These are phyloP conservation scores for Plasmodium fragile DNA, from an alignment of 169 alveolate species.

Conservation along the genomic window DNA sequence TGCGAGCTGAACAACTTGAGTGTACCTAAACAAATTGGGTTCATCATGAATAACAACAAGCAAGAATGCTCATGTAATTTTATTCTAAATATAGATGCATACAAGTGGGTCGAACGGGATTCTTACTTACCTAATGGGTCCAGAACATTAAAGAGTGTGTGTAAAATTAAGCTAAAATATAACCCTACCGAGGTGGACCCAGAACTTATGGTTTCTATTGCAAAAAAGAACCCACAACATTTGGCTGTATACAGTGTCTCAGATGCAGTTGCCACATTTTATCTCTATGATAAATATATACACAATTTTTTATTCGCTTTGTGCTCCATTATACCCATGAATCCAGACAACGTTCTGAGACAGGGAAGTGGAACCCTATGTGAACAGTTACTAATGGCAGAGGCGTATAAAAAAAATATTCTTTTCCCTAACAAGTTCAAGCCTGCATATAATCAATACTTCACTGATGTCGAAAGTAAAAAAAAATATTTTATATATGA, in stretches of 20 bases:
- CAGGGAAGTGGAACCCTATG: conserved; percentile 99
- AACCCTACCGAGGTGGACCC: conserved; percentile 99
- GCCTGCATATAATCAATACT: conserved; percentile 90
- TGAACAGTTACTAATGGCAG: conserved; percentile 98
- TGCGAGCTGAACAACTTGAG: conserved; percentile 92
- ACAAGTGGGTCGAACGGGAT: conserved; percentile 99
- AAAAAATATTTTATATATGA: conserved; percentile 87
- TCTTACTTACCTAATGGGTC: conserved; percentile 98
- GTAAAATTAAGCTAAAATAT: conserved; percentile 97
- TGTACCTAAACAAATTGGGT: conserved; percentile 91
- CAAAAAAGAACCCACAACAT: conserved; percentile 94
- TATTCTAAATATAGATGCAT: conserved; percentile 96
- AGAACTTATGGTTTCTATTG: conserved; percentile 97
- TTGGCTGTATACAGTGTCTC: conserved; percentile 99
- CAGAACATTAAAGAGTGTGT: conserved; percentile 94
- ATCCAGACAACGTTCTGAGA: conserved; percentile 97
- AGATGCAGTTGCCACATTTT: conserved; percentile 99
- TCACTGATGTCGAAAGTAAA: conserved; percentile 77
- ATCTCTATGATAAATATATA: conserved; percentile 96
- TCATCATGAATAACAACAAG: conserved; percentile 82
- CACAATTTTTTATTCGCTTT: conserved; percentile 98
- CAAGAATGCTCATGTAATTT: conserved; percentile 90
- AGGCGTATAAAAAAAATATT: conserved; percentile 95
- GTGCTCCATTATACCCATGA: conserved; percentile 97
- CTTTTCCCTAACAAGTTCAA: conserved; percentile 97